Evolutionary conservation across 108 stramenopile species (phyloP).

Genomic region (Fragilaria crotonensis): DNA sequence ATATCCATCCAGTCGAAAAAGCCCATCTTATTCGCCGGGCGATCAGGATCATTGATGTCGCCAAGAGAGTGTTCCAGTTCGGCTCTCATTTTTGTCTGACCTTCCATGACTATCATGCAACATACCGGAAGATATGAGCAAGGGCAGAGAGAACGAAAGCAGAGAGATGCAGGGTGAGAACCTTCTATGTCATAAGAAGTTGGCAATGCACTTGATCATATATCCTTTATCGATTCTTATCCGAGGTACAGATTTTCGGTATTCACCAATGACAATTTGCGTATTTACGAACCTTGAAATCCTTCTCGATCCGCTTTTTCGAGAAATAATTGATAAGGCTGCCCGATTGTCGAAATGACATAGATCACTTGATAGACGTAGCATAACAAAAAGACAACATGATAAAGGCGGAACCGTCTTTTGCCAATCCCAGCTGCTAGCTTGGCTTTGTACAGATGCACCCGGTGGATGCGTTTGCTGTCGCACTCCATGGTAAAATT

Average conservation of each 20-base stretch:
- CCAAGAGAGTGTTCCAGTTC: conserved; percentile 69
- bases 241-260: too few species aligned
- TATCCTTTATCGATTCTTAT: too few species aligned
- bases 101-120: conserved; percentile 71
- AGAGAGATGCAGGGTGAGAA: not conserved
- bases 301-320: conserved; percentile 88
- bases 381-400: conserved; percentile 44
- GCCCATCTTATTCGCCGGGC: conserved; percentile 50
- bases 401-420: conserved; percentile 40
- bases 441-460: conserved; percentile 53
- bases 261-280: too few species aligned
- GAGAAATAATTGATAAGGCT: conserved; percentile 68
- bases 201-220: too few species aligned
- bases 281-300: conserved; percentile 58
- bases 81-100: conserved; percentile 67
- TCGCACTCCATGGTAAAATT: conserved; percentile 25
- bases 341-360: conserved; percentile 53
- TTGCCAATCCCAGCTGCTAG: conserved; percentile 21
- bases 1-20: conserved; percentile 84
- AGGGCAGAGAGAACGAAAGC: not conserved
- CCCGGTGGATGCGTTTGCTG: conserved; percentile 50
- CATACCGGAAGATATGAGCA: not conserved
- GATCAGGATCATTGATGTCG: conserved; percentile 75
- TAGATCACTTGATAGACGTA: conserved; percentile 53
- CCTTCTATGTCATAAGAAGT: too few species aligned